These are phyloP conservation scores for Corylus avellana DNA, from an alignment of 306 rosid species.

Conservation along the genomic window DNA sequence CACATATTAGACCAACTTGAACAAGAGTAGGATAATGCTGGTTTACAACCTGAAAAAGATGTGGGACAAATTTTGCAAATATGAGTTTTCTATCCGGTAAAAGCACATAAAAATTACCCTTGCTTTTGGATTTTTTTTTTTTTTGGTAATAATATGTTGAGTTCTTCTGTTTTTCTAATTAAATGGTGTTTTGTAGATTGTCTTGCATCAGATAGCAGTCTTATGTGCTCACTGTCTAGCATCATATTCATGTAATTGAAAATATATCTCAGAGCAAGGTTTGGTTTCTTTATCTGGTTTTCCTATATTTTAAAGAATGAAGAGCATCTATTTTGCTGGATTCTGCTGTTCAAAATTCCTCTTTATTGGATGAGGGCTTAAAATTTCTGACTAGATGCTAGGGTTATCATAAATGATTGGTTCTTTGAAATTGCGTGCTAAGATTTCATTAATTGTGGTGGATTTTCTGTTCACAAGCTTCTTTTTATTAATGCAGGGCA, in stretches of 20 bases:
- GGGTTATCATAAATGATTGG: not conserved
- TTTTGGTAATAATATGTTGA: not conserved
- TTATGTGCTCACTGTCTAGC: too few relatives aligned
- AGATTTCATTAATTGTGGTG: not conserved
- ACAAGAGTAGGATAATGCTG: too few relatives aligned
- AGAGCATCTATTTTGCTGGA: not conserved
- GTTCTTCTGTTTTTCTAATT: not conserved
- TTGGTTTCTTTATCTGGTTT: not conserved
- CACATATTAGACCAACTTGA: too few relatives aligned
- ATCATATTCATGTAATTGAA: not conserved
- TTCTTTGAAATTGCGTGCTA: not conserved
- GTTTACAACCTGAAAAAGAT: not conserved
- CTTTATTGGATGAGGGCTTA: not conserved
- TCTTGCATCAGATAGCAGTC: not conserved
- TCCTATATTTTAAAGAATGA: conserved; percentile 2
- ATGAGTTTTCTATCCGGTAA: not conserved
- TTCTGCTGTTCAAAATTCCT: not conserved
- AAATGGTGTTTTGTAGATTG: not conserved
- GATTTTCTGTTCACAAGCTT: not conserved
- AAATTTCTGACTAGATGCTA: not conserved
- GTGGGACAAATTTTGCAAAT: not conserved
- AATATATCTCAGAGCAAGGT: not conserved
- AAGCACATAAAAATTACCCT: not conserved
- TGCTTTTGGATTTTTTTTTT: not conserved
- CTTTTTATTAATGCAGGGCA: not conserved